phyloP scores from a whole-genome alignment of 1,139 yeast genomes.

The Saccharomycopsis hybrid region DNA sequence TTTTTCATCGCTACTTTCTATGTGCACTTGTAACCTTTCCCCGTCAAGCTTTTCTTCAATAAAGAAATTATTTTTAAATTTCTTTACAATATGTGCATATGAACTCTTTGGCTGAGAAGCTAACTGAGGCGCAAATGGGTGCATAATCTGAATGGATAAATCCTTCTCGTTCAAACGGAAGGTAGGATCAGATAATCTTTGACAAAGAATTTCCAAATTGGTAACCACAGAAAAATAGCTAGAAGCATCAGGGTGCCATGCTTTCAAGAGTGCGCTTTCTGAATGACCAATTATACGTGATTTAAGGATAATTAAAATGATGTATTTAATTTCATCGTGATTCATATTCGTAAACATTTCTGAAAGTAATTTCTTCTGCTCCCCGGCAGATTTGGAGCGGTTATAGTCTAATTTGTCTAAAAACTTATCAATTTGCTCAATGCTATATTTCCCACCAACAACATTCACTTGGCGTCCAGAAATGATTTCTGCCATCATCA shows the following conservation, averaged over 20 bases:
- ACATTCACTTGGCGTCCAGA: conserved; percentile 35
- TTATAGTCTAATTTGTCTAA: conserved; percentile 45
- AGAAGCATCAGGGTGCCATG: conserved; percentile 80
- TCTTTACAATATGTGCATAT: conserved; percentile 33
- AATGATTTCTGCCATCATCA: conserved; percentile 34
- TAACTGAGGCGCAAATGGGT: conserved; percentile 67
- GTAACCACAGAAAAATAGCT: conserved; percentile 62
- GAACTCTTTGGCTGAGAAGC: conserved; percentile 47
- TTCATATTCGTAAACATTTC: conserved; percentile 51
- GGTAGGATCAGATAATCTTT: conserved; percentile 47
- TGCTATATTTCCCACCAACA: conserved; percentile 35
- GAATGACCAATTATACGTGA: conserved; percentile 50
- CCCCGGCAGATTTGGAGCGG: conserved; percentile 24
- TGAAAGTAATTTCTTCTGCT: conserved; percentile 31
- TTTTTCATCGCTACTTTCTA: conserved; percentile 27
- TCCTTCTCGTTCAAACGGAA: conserved; percentile 39
- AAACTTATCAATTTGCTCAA: conserved; percentile 50
- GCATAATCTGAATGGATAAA: conserved; percentile 40
- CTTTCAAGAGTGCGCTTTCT: conserved; percentile 52
- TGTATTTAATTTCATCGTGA: conserved; percentile 62
- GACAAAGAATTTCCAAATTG: conserved; percentile 54
- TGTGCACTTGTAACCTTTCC: conserved; percentile 75
- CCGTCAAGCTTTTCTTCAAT: conserved; percentile 95
- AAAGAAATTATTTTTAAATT: conserved; percentile 46
- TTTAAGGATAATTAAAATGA: conserved; percentile 61